Conservation (phyloP, 129 eudicot genomes). For the Pseudognaphalium luteoalbum region DNA sequence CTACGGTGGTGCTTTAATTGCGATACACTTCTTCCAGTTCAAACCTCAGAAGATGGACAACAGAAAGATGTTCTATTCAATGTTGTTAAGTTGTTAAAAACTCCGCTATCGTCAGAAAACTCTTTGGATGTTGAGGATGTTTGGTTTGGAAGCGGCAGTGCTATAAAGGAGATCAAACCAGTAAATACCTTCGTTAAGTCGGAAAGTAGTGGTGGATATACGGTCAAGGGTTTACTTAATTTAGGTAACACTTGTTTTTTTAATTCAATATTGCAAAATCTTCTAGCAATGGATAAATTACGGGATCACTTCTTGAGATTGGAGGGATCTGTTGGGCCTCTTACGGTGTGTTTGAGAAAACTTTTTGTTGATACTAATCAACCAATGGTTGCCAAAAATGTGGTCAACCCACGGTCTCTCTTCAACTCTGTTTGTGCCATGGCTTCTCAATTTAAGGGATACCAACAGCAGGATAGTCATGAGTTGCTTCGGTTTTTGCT, state of each 20-base stretch:
- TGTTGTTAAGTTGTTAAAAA: slow-evolving; percentile 55
- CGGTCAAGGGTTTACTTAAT: slow-evolving; percentile 64
- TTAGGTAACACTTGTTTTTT: slow-evolving; percentile 90
- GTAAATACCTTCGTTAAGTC: slow-evolving; percentile 16
- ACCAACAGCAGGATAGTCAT: slow-evolving; percentile 87
- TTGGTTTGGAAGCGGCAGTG: slow-evolving; percentile 74
- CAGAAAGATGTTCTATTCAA: slow-evolving; percentile 46
- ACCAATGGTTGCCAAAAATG: slow-evolving; percentile 35
- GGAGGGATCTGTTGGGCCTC: slow-evolving; percentile 67
- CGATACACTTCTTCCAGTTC: slow-evolving; percentile 47
- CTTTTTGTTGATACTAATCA: slow-evolving; percentile 49
- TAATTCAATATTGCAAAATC: slow-evolving; percentile 76
- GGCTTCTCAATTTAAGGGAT: slow-evolving; percentile 89
- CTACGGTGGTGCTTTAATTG: slow-evolving; percentile 79
- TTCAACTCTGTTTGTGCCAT: slow-evolving; percentile 64
- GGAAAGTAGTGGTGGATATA: slow-evolving; percentile 40
- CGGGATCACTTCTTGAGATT: slow-evolving; percentile 49
- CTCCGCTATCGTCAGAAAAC: slow-evolving; percentile 40
- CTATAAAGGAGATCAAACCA: slow-evolving; percentile 36
- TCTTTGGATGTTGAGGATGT: slow-evolving; percentile 67
- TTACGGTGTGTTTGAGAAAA: slow-evolving; percentile 59
- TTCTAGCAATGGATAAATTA: slow-evolving; percentile 57
- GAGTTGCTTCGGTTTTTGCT: slow-evolving; percentile 87
- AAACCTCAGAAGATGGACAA: slow-evolving; percentile 43
- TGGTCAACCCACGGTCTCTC: slow-evolving; percentile 62